These are phyloP conservation scores for Passiflora organensis DNA, from an alignment of 345 rosid genomes.

Conservation along the genomic window DNA sequence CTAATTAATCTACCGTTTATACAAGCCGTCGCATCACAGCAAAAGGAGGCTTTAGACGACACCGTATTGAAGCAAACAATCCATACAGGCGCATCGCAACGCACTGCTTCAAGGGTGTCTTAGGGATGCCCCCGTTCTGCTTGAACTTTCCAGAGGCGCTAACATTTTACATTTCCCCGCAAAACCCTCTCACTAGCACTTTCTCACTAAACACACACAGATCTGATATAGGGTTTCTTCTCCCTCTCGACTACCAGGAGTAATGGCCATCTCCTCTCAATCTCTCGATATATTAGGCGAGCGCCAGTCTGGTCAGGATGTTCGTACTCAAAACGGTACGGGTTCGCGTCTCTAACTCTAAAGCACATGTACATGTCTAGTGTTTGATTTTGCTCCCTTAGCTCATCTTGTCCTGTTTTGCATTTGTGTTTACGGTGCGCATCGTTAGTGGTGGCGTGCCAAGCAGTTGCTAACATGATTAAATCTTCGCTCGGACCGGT, in stretches of 20 bases:
- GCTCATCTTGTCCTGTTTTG: background rate
- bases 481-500: conserved; percentile 96
- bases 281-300: conserved; percentile 88
- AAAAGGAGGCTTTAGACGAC: no score
- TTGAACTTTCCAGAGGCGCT: background rate
- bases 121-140: no score
- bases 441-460: conserved; percentile 73
- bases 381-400: background rate
- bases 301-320: conserved; percentile 91
- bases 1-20: no score
- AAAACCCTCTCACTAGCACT: background rate
- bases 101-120: no score
- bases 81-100: no score
- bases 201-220: no score
- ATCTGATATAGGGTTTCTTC: conserved; percentile 28
- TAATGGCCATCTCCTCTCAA: conserved; percentile 58
- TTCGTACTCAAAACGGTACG: conserved; percentile 89
- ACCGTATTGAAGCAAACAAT: no score
- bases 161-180: background rate
- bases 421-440: background rate
- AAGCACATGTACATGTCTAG: no score
- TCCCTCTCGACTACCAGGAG: no score
- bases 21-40: no score
- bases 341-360: background rate
- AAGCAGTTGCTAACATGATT: conserved; percentile 92